Percentiles rank a stretch among this genome's conserved stretches.
Evolutionary conservation across 2,329 filamentous ascomycete genomes (phyloP).

Genomic region (Elsinoe fawcettii): DNA sequence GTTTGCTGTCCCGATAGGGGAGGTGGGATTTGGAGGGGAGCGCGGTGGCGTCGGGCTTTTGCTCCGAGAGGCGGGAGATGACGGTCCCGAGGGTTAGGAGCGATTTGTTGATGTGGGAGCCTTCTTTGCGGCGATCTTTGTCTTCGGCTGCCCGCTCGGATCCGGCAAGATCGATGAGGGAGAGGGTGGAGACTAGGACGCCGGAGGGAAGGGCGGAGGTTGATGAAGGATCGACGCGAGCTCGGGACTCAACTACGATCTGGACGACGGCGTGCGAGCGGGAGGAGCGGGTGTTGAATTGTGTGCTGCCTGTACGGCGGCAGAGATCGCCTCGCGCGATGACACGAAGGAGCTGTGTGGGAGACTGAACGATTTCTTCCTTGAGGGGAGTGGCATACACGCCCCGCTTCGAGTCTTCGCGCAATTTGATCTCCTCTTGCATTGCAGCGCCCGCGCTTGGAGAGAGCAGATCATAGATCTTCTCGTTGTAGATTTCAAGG

Average conservation of each 20-base stretch:
- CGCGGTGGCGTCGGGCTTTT: constrained; percentile 59
- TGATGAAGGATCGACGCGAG: constrained; percentile 56
- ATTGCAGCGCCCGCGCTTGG: constrained; percentile 54
- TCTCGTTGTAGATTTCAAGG: constrained; percentile 97
- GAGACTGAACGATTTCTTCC: constrained; percentile 97
- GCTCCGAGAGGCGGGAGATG: constrained; percentile 86
- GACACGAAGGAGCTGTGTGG: constrained; percentile 86
- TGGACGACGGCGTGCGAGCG: constrained; percentile 97
- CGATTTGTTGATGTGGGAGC: constrained; percentile 98
- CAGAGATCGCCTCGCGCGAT: constrained; percentile 92
- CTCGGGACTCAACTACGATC: constrained; percentile 94
- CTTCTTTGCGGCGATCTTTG: constrained; percentile 88
- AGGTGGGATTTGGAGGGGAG: constrained; percentile 73
- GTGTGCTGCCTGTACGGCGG: constrained; percentile 82
- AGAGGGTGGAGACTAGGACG: constrained; percentile 89
- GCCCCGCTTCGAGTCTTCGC: constrained; percentile 91
- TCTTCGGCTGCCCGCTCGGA: constrained; percentile 93
- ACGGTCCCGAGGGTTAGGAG: constrained; percentile 90
- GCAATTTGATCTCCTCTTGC: constrained; percentile 88
- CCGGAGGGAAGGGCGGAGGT: constrained; percentile 62
- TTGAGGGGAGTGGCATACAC: constrained; percentile 95
- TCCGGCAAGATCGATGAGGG: constrained; percentile 90
- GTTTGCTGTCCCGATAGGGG: constrained; percentile 94
- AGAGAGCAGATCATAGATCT: constrained; percentile 85
- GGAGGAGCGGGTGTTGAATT: constrained; percentile 94